Evolutionary conservation across 352 stramenopile species (phyloP), one percentile per base, ranked within the genome.

Genomic region (Phytophthora sp.): DNA sequence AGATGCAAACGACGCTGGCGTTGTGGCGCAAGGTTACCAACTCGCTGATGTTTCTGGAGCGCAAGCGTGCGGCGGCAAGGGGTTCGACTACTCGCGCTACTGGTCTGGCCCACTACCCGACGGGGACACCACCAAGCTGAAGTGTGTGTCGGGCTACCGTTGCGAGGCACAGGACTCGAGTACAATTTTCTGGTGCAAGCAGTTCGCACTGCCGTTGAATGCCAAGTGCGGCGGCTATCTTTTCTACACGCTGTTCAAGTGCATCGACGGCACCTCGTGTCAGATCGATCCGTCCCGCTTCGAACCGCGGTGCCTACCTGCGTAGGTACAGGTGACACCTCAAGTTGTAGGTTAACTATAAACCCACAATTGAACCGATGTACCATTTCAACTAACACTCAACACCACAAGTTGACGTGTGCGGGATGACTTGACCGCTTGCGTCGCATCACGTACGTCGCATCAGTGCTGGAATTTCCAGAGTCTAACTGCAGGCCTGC

Each of bases 171-270:
- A 49, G 20, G 51, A 18, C 27, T 54, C 56, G 8, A 62, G 35
- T 12, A 7, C 37, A 8, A 39, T 62, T 10, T 71, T 62, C 12
- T 71, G 62, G 62, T 71, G 62, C 43, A 61, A 67, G 21, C 62
- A 71, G 34, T 71, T 54, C 44, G 62, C 55, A 15, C 30, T 71
- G 17, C 55, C 62, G 18, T 13, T 61, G 42, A 62, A 62, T 24
- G 50, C 46, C 23, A 66, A 71, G 23, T 71, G 56, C 23, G 62
- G 55, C 3, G 62, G 62, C 34, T 71, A 66, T 30, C 20, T 43
- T 21, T 66, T 67, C 62, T 71, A 67, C 62, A 66, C 62, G 17
- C 32, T 66, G 34, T 66, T 71, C 42, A 66, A 62, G 42, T 71
- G 62, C 26, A 48, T 71, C 30, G 28, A 71, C 10, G 49, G 62